phyloP scores from a whole-genome alignment of 2,329 filamentous ascomycete species.

The Nigrospora osmanthi region DNA sequence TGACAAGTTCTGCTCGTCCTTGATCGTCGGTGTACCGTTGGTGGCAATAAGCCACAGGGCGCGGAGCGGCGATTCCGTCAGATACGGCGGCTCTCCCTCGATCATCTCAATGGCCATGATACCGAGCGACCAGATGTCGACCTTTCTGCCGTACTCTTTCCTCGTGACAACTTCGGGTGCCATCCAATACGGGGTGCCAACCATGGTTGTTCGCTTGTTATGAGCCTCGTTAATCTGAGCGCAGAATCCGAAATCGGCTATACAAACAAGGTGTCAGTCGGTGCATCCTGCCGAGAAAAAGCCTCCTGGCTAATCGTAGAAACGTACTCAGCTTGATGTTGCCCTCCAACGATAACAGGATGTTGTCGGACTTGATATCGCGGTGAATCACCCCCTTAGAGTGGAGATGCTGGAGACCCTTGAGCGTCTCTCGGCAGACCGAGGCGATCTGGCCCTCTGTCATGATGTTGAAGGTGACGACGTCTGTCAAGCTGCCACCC shows the following conservation, averaged over 20 bases:
- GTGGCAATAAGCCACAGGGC: conserved; percentile 95
- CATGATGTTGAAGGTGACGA: conserved; percentile 99
- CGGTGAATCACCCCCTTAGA: conserved; percentile 97
- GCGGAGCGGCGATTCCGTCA: conserved; percentile 88
- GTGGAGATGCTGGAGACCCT: conserved; percentile 88
- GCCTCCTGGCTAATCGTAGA: too few relatives aligned
- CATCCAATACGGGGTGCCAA: conserved; percentile 99
- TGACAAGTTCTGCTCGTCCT: conserved; percentile 79
- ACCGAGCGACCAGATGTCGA: conserved; percentile 96
- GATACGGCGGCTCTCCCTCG: conserved; percentile 92
- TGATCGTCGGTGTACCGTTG: conserved; percentile 90
- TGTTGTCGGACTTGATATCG: conserved; percentile 99
- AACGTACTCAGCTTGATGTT: conserved; percentile 94
- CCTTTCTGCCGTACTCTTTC: conserved; percentile 96
- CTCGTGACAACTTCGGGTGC: conserved; percentile 94
- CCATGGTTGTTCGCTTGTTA: conserved; percentile 98
- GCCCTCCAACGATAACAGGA: conserved; percentile 84
- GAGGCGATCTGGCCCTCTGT: conserved; percentile 94
- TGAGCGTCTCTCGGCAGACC: conserved; percentile 87
- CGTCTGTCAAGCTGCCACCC: conserved; percentile 92
- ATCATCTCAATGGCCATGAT: conserved; percentile 99
- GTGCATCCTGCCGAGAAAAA: too few relatives aligned
- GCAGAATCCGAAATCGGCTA: conserved; percentile 97
- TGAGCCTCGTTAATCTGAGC: conserved; percentile 96
- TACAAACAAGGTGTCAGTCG: background rate